Percentiles rank a stretch among this genome's conserved stretches.
These are phyloP conservation scores for Venustampulla echinocandica DNA, from an alignment of 495 filamentous ascomycete genomes.

Conservation along the genomic window DNA sequence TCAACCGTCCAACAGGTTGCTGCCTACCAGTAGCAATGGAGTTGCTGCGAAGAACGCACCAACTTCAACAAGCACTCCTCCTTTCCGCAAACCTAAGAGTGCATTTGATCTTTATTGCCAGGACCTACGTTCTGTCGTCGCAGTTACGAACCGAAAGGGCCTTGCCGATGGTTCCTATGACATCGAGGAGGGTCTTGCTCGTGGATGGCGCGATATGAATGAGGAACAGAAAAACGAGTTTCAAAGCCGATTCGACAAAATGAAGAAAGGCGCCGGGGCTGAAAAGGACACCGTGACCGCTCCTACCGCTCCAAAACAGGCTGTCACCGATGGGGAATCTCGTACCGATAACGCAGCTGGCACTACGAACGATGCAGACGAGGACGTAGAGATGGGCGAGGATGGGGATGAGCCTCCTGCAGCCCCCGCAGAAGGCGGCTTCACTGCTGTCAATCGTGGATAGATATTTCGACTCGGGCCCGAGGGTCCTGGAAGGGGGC, in stretches of 20 bases:
- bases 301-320: not conserved
- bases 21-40: conserved; percentile 11
- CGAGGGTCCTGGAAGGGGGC: too few relatives aligned
- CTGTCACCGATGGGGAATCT: conserved; percentile 4
- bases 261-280: conserved; percentile 17
- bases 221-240: conserved; percentile 37
- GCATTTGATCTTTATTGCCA: conserved; percentile 46
- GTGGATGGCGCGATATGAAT: conserved; percentile 40
- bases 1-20: conserved; percentile 8
- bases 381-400: conserved; percentile 37
- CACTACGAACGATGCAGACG: conserved; percentile 17
- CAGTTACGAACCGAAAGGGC: conserved; percentile 30
- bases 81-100: conserved; percentile 34
- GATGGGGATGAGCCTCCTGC: conserved; percentile 20
- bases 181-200: conserved; percentile 37
- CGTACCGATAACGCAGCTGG: conserved; percentile 6
- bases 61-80: conserved; percentile 18
- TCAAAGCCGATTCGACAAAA: conserved; percentile 31
- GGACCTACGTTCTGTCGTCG: conserved; percentile 32
- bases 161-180: conserved; percentile 29
- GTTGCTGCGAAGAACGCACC: conserved; percentile 16
- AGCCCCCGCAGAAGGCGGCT: conserved; percentile 9
- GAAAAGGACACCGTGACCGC: conserved; percentile 23
- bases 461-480: too few relatives aligned
- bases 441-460: conserved; percentile 19